Percentiles rank a stretch among this genome's conserved stretches.
Conservation (phyloP, 2,329 filamentous ascomycete species). For the Colletotrichum coccodes region DNA sequence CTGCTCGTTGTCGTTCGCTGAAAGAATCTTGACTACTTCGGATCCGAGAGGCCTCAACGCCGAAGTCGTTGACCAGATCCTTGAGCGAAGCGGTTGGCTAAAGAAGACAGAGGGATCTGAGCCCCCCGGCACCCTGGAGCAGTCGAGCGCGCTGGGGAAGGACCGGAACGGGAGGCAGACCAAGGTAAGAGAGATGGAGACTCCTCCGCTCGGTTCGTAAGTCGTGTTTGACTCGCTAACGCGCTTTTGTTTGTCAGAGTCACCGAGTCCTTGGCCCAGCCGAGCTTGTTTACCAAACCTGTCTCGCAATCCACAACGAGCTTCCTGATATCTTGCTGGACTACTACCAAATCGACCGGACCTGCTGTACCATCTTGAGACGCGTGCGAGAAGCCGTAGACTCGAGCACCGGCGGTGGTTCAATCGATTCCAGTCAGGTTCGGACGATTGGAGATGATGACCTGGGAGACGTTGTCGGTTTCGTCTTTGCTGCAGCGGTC, state of each 20-base stretch:
- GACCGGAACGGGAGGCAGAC: not conserved
- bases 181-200: not conserved
- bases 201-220: not conserved
- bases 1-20: not conserved
- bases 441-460: not conserved
- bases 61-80: conserved; percentile 8
- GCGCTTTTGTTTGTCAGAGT: no score
- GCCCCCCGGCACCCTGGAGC: not conserved
- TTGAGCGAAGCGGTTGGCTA: not conserved
- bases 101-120: not conserved
- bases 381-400: not conserved
- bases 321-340: not conserved
- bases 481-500: not conserved
- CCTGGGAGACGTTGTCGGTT: not conserved
- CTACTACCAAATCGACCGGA: not conserved
- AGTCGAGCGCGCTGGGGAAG: no score
- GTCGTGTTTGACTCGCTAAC: not conserved
- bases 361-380: not conserved
- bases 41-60: conserved; percentile 2
- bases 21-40: not conserved
- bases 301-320: conserved; percentile 1
- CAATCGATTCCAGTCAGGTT: not conserved
- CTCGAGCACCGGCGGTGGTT: not conserved
- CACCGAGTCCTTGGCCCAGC: not conserved
- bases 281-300: not conserved